phyloP scores from a whole-genome alignment of 2,329 filamentous ascomycete genomes.

The Colletotrichum viniferum region DNA sequence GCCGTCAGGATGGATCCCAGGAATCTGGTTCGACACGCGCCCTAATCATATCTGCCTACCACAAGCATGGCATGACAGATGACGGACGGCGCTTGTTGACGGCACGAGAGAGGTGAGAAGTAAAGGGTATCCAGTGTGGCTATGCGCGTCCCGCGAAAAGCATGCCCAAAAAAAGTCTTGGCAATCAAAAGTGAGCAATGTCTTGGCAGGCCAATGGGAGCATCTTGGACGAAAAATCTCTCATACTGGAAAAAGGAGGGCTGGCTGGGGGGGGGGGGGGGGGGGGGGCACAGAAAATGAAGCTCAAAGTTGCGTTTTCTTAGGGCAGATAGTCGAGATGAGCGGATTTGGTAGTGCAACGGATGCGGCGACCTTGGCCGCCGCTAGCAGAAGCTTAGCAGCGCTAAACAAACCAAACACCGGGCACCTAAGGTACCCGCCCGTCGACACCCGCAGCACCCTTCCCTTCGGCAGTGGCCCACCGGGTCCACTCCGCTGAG shows the following conservation, averaged over 20 bases:
- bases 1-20: not conserved
- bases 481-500: not conserved
- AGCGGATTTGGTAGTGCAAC: constrained; percentile 5
- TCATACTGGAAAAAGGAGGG: not conserved
- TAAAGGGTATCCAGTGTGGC: not conserved
- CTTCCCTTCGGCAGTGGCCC: not conserved
- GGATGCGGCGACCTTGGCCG: constrained; percentile 15
- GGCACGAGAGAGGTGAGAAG: not conserved
- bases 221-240: constrained; percentile 11
- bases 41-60: not conserved
- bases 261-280: no score
- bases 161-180: not conserved
- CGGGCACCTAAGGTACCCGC: no score
- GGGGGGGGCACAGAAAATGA: not conserved
- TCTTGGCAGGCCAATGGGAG: constrained; percentile 17
- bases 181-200: not conserved
- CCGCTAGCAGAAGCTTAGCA: constrained; percentile 22
- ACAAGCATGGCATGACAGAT: not conserved
- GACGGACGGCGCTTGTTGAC: not conserved
- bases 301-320: constrained; percentile 11
- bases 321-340: constrained; percentile 4
- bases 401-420: constrained; percentile 19
- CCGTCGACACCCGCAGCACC: no score
- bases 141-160: not conserved
- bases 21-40: not conserved